phyloP scores from a whole-genome alignment of 129 eudicot species.

The Arctium minus region DNA sequence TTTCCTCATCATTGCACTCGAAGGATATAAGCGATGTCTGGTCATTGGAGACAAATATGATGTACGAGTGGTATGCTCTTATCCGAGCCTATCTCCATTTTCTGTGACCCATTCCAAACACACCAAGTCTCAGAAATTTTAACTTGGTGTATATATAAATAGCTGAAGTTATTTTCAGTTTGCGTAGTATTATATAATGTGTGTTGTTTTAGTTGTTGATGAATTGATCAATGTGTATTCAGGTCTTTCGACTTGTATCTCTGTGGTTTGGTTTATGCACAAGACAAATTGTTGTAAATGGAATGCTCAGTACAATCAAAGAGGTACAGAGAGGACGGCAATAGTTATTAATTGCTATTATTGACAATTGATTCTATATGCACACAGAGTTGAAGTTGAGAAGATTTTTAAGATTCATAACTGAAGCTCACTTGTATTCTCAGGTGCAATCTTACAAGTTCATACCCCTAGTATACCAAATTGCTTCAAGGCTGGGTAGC shows the following conservation, averaged over 20 bases:
- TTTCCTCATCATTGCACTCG: slow-evolving; percentile 75
- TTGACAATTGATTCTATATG: not conserved
- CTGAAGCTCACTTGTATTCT: slow-evolving; percentile 5
- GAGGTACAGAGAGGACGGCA: slow-evolving; percentile 50
- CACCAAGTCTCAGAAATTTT: not conserved
- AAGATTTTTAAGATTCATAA: not conserved
- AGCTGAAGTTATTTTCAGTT: not conserved
- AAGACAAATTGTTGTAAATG: slow-evolving; percentile 62
- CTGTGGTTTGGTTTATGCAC: slow-evolving; percentile 81
- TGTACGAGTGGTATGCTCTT: slow-evolving; percentile 75
- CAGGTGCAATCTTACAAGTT: slow-evolving; percentile 97
- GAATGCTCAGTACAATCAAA: slow-evolving; percentile 71
- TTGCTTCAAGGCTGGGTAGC: slow-evolving; percentile 94
- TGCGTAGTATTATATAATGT: not conserved
- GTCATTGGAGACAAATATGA: slow-evolving; percentile 91
- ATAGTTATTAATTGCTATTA: not conserved
- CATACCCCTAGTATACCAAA: slow-evolving; percentile 90
- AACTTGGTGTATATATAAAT: not conserved
- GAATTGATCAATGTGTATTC: slow-evolving; percentile 20
- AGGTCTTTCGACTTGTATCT: slow-evolving; percentile 98
- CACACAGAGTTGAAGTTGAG: not conserved
- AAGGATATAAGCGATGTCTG: slow-evolving; percentile 77
- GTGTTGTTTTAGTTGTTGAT: not conserved
- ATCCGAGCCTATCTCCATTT: slow-evolving; percentile 3
- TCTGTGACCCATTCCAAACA: not conserved